Evolutionary conservation across 352 stramenopile genomes (phyloP).

Genomic region (Thalassiosira livingstoniorum): DNA sequence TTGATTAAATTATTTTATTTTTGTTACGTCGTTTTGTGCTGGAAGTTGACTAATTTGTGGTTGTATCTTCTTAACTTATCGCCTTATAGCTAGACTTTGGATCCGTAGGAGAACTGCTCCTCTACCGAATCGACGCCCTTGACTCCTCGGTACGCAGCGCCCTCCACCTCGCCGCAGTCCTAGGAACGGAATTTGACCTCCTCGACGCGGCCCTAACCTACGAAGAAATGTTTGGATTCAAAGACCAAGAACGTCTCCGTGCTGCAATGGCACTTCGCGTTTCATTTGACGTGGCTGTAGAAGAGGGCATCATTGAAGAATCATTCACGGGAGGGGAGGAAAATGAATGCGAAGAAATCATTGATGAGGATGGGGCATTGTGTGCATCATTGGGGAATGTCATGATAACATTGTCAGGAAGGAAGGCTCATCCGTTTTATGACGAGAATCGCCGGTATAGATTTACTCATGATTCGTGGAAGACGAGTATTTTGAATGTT

Average conservation of each 20-base stretch:
- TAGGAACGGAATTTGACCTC: conserved; percentile 73
- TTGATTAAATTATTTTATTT: conserved; percentile 12
- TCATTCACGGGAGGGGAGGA: conserved; percentile 38
- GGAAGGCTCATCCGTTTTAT: conserved; percentile 54
- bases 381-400: conserved; percentile 32
- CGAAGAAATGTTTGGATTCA: conserved; percentile 53
- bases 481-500: conserved; percentile 65
- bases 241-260: conserved; percentile 34
- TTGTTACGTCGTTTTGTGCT: too few species aligned
- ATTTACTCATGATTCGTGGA: conserved; percentile 76
- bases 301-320: conserved; percentile 62
- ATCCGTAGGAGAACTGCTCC: conserved; percentile 65
- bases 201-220: conserved; percentile 60
- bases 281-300: conserved; percentile 48
- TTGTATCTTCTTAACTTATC: conserved; percentile 8
- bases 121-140: conserved; percentile 73
- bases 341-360: conserved; percentile 53
- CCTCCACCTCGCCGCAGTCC: conserved; percentile 67
- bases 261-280: conserved; percentile 35
- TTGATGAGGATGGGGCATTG: conserved; percentile 36
- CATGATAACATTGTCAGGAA: conserved; percentile 38
- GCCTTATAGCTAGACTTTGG: conserved; percentile 42
- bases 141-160: conserved; percentile 58
- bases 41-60: too few species aligned
- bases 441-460: conserved; percentile 48